Conservation (phyloP, 306 rosid genomes). For the Acacia crassicarpa region DNA sequence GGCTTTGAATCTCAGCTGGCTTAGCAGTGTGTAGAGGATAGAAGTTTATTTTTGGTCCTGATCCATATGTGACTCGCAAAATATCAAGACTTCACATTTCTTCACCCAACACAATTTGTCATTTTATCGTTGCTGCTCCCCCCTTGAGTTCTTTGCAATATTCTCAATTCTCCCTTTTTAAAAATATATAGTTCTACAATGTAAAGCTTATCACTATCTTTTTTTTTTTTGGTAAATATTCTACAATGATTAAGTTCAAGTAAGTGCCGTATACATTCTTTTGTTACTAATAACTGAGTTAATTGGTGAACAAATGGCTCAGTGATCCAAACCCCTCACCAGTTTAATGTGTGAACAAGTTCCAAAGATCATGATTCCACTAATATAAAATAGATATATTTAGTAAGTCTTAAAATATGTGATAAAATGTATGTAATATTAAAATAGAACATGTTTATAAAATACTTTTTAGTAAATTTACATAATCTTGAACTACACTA, state of each 20-base stretch:
- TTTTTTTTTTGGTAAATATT: no score
- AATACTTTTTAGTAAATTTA: background rate
- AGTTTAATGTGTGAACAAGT: background rate
- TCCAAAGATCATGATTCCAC: background rate
- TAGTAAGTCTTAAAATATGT: background rate
- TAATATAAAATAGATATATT: background rate
- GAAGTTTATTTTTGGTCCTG: background rate
- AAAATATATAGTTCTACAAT: background rate
- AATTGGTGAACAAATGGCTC: background rate
- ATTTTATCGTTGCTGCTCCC: background rate
- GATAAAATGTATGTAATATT: no score
- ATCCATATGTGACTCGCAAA: background rate
- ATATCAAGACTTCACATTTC: no score
- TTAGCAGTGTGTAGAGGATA: background rate
- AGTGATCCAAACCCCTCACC: background rate
- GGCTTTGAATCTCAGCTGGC: background rate
- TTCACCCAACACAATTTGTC: no score
- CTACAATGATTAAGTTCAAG: background rate
- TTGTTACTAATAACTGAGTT: background rate
- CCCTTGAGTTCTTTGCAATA: background rate
- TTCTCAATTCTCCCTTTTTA: background rate
- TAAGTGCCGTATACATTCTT: background rate
- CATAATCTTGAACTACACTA: background rate
- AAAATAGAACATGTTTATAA: background rate
- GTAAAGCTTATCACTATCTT: background rate